Conservation (phyloP, 108 stramenopile species). For the Asterionellopsis glacialis region DNA sequence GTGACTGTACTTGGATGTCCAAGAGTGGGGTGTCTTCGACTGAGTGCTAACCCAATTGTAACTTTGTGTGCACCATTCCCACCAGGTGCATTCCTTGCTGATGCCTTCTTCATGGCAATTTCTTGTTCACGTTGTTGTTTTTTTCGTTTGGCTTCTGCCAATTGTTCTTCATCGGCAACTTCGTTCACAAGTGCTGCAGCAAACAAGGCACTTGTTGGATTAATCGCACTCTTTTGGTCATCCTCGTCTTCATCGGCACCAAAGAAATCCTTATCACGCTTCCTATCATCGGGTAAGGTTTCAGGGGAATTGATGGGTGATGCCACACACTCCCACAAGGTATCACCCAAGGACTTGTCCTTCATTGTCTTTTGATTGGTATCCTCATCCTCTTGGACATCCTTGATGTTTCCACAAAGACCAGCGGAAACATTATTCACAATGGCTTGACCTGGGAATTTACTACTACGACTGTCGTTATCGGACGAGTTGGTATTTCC, state of each 20-base stretch:
- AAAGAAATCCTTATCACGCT: not conserved
- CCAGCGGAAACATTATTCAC: constrained; percentile 12
- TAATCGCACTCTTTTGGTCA: constrained; percentile 4
- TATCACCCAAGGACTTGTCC: not conserved
- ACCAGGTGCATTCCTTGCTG: too few relatives aligned
- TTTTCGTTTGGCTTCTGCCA: constrained; percentile 49
- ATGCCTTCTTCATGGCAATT: not conserved
- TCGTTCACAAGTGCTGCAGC: constrained; percentile 51
- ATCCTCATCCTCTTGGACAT: not conserved
- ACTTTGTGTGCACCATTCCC: constrained; percentile 19
- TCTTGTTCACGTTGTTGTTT: constrained; percentile 21
- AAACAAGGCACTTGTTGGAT: constrained; percentile 35
- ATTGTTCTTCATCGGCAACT: constrained; percentile 53
- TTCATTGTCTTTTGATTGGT: not conserved
- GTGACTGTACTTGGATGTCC: constrained; percentile 86
- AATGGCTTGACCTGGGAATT: constrained; percentile 28
- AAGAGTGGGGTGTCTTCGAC: constrained; percentile 44
- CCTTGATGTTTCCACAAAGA: constrained; percentile 6
- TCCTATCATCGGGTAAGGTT: not conserved
- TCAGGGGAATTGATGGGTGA: constrained; percentile 1
- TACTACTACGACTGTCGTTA: not conserved
- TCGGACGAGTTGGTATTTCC: not conserved
- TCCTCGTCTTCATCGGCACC: not conserved
- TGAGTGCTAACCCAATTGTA: constrained; percentile 74
- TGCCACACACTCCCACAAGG: not conserved